Evolutionary conservation across 768 basidiomycete species (phyloP).

Genomic region (Tylopilus balloui): DNA sequence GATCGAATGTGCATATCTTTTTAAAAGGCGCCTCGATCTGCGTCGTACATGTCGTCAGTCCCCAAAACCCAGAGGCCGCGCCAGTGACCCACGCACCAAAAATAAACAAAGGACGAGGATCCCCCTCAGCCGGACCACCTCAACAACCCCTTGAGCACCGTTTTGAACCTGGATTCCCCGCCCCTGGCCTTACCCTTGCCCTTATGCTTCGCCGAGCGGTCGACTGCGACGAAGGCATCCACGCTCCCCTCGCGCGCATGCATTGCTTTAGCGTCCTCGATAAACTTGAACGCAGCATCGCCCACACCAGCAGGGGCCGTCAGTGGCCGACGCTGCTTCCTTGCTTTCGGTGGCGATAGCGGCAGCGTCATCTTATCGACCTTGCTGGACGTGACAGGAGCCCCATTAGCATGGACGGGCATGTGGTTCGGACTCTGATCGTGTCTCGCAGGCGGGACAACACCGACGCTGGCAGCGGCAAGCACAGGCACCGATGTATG

Average conservation of each 20-base stretch:
- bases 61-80: not conserved
- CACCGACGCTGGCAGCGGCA: not conserved
- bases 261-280: conserved; percentile 5
- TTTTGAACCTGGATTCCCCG: conserved; percentile 14
- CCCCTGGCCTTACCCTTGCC: not conserved
- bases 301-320: conserved; percentile 21
- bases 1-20: not conserved
- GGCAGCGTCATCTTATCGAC: not conserved
- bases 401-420: not conserved
- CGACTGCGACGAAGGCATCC: not conserved
- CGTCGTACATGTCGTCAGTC: not conserved
- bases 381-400: not conserved
- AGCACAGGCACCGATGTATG: not conserved
- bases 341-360: conserved; percentile 1
- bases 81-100: conserved; percentile 5
- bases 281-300: conserved; percentile 13
- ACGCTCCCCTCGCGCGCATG: conserved; percentile 1
- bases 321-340: conserved; percentile 20
- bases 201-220: not conserved
- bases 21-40: not conserved
- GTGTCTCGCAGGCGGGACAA: not conserved
- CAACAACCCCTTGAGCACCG: conserved; percentile 17
- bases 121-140: conserved; percentile 8
- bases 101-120: not conserved
- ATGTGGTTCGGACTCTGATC: not conserved